These are phyloP conservation scores for Trichothecium sympodiale DNA, from an alignment of 2,329 filamentous ascomycete species.

Conservation along the genomic window DNA sequence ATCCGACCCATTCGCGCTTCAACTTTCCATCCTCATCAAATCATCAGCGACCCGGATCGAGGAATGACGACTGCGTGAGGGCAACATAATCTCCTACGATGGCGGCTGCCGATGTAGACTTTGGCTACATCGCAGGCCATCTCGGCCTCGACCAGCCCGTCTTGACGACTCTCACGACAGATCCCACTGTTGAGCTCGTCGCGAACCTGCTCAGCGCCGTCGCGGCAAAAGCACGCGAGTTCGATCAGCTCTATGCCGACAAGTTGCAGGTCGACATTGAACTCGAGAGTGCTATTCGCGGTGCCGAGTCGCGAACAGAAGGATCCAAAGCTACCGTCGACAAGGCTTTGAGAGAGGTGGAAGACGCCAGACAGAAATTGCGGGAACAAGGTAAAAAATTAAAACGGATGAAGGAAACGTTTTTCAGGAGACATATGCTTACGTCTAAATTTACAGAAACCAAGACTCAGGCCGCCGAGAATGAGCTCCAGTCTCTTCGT, in stretches of 20 bases:
- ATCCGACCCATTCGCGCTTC: no score
- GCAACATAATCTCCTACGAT: conserved; percentile 12
- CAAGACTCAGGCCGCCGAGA: conserved; percentile 62
- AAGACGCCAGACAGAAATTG: conserved; percentile 70
- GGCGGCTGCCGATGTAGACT: conserved; percentile 46
- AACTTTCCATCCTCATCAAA: neutral
- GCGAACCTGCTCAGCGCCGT: conserved; percentile 64
- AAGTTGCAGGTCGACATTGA: conserved; percentile 88
- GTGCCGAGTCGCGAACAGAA: conserved; percentile 71
- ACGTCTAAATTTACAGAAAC: conserved; percentile 46
- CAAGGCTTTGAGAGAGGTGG: conserved; percentile 72
- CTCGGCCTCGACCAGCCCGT: conserved; percentile 56
- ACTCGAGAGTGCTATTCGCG: conserved; percentile 79
- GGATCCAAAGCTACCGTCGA: conserved; percentile 72
- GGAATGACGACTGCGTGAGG: no score
- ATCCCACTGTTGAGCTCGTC: conserved; percentile 70
- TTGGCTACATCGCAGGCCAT: conserved; percentile 62
- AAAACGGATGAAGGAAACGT: no score
- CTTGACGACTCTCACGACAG: conserved; percentile 48
- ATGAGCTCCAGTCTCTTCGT: conserved; percentile 69
- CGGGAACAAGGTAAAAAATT: conserved; percentile 61
- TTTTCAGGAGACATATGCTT: neutral
- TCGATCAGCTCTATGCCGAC: conserved; percentile 70
- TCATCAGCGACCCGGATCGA: no score
- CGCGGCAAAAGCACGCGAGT: conserved; percentile 68